Evolutionary conservation across 1,284 basidiomycete species (phyloP).

Genomic region (Tranzscheliella williamsii): DNA sequence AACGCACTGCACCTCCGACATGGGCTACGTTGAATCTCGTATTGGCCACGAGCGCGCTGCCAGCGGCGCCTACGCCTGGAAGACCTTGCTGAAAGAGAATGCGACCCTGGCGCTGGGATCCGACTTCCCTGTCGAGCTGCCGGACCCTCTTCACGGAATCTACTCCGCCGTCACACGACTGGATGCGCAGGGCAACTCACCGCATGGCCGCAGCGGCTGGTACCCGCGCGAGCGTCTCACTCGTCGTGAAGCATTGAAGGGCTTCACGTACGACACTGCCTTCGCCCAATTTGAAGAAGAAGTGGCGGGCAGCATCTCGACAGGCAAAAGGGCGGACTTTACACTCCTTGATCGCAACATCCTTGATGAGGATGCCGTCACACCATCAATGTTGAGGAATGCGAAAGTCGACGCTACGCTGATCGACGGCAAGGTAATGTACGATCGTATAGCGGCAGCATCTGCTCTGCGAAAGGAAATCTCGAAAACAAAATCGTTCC

Average conservation of each 20-base stretch:
- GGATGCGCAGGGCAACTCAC: constrained; percentile 72
- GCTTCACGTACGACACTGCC: constrained; percentile 84
- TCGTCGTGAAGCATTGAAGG: constrained; percentile 68
- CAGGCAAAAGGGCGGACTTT: constrained; percentile 82
- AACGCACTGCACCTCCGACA: constrained; percentile 83
- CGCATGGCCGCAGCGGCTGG: constrained; percentile 73
- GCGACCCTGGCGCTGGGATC: constrained; percentile 76
- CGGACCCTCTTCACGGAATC: constrained; percentile 67
- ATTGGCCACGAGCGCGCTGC: constrained; percentile 65
- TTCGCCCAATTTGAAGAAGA: constrained; percentile 81
- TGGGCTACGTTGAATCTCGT: constrained; percentile 70
- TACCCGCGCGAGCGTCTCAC: constrained; percentile 72
- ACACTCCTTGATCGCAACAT: constrained; percentile 79
- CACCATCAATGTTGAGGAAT: constrained; percentile 70
- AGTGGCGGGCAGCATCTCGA: constrained; percentile 67
- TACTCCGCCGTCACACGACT: constrained; percentile 82
- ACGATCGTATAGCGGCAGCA: constrained; percentile 62
- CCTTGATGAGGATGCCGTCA: constrained; percentile 66
- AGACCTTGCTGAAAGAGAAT: constrained; percentile 68
- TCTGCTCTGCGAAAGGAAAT: too few relatives aligned
- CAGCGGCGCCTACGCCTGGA: constrained; percentile 81
- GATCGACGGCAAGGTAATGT: constrained; percentile 75
- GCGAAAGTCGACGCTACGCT: constrained; percentile 75
- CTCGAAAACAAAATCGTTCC: too few relatives aligned
- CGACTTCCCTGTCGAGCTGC: constrained; percentile 76